Evolutionary conservation across 176 grass and related monocot species (phyloP).

Genomic region (Cenchrus fungigraminus): DNA sequence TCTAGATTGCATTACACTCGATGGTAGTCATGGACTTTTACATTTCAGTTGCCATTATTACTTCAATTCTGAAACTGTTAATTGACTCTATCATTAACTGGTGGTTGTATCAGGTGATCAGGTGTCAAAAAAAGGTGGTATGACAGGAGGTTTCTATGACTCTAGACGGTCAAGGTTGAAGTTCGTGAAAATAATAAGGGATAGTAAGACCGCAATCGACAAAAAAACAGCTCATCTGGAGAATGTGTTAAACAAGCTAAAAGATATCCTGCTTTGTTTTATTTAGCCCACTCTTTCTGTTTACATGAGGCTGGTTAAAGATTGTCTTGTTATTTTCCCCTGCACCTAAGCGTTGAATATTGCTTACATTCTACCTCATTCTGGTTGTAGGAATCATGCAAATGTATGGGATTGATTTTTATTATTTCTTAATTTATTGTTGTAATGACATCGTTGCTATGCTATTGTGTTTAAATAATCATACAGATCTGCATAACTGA

Average conservation of each 20-base stretch:
- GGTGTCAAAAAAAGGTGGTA: slow-evolving; percentile 94
- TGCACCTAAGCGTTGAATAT: slow-evolving; percentile 7
- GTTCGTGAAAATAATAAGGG: slow-evolving; percentile 84
- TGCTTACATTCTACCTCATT: slow-evolving; percentile 1
- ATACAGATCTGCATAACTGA: neutral
- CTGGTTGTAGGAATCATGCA: slow-evolving; percentile 18
- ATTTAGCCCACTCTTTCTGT: slow-evolving; percentile 15
- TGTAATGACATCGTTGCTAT: neutral
- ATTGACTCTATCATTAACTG: slow-evolving; percentile 20
- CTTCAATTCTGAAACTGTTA: slow-evolving; percentile 38
- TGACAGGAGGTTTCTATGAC: slow-evolving; percentile 99
- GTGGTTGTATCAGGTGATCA: slow-evolving; percentile 78
- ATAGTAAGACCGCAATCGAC: slow-evolving; percentile 74
- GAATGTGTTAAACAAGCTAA: slow-evolving; percentile 68
- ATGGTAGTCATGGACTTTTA: slow-evolving; percentile 54
- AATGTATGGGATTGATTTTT: slow-evolving; percentile 11
- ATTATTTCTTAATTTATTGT: slow-evolving; percentile 14
- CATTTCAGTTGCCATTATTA: slow-evolving; percentile 20
- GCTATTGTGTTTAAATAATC: neutral
- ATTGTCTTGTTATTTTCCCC: slow-evolving; percentile 4
- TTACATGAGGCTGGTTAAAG: slow-evolving; percentile 20
- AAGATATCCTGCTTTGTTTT: slow-evolving; percentile 76
- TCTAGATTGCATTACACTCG: slow-evolving; percentile 97
- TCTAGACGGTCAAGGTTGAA: slow-evolving; percentile 92
- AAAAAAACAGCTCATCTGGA: slow-evolving; percentile 76